Percentiles rank a stretch among this genome's conserved stretches.
Conservation (phyloP, 202 grass and related monocot species). For the Setaria italica region DNA sequence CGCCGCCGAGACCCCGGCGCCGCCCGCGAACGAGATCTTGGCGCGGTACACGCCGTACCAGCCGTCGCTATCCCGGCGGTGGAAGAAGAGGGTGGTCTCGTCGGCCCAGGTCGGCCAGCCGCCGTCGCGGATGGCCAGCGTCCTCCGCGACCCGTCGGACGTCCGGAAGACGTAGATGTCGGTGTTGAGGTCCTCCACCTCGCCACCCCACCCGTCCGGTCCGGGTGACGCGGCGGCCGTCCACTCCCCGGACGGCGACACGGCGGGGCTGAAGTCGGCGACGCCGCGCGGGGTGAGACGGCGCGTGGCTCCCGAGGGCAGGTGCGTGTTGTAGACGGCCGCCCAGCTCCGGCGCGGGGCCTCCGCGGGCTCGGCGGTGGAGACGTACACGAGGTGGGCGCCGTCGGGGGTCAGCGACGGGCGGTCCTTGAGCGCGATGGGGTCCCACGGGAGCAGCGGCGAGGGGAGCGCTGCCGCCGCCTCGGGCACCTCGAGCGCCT, state of each 20-base stretch:
- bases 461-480: neutral
- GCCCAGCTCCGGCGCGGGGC: constrained; percentile 73
- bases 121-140: constrained; percentile 52
- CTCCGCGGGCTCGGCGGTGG: constrained; percentile 52
- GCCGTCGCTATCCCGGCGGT: constrained; percentile 66
- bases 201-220: constrained; percentile 51
- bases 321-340: constrained; percentile 67
- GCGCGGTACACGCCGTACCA: constrained; percentile 84
- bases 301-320: constrained; percentile 39
- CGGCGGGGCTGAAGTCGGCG: constrained; percentile 80
- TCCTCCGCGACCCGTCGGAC: constrained; percentile 59
- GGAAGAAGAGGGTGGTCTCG: constrained; percentile 80
- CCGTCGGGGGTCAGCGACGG: constrained; percentile 61
- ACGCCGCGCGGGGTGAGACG: constrained; percentile 60
- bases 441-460: constrained; percentile 52
- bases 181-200: constrained; percentile 77
- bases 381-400: constrained; percentile 73
- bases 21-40: constrained; percentile 35
- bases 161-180: constrained; percentile 81
- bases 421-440: constrained; percentile 62
- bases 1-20: neutral
- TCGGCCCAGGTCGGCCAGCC: constrained; percentile 92
- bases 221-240: constrained; percentile 70
- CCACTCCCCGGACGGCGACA: constrained; percentile 86
- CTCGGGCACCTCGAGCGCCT: constrained; percentile 2